phyloP scores from a whole-genome alignment of 169 alveolate species.

The Plasmodium berghei region DNA sequence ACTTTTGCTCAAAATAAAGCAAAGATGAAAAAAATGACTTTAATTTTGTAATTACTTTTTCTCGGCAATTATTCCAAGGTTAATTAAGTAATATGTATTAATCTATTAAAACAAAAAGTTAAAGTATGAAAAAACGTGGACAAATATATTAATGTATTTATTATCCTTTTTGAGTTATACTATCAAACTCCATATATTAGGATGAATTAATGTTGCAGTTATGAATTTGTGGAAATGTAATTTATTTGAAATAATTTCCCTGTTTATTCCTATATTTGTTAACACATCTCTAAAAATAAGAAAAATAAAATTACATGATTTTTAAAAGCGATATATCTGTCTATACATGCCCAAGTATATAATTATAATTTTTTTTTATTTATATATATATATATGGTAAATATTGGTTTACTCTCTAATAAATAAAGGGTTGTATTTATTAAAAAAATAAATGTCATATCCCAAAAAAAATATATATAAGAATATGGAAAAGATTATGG shows the following conservation, averaged over 20 bases:
- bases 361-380: background rate
- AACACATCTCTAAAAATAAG: slow-evolving; percentile 14
- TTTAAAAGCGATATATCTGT: background rate
- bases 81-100: slow-evolving; percentile 50
- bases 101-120: slow-evolving; percentile 3
- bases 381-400: background rate
- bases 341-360: background rate
- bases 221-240: slow-evolving; percentile 25
- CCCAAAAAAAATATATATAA: slow-evolving; percentile 5
- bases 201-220: slow-evolving; percentile 42
- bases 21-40: background rate
- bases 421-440: slow-evolving; percentile 17
- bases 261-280: slow-evolving; percentile 19
- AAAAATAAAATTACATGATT: background rate
- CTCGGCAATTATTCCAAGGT: slow-evolving; percentile 43
- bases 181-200: slow-evolving; percentile 42
- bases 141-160: background rate
- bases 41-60: slow-evolving; percentile 10
- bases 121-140: background rate
- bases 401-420: slow-evolving; percentile 30
- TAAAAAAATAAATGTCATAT: slow-evolving; percentile 11
- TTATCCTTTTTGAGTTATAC: background rate
- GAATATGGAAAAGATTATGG: slow-evolving; percentile 15
- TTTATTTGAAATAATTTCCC: slow-evolving; percentile 17
- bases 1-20: no score